Base-by-base conservation (phyloP, 139 green algal species). In the Coccomyxa sp. region DNA sequence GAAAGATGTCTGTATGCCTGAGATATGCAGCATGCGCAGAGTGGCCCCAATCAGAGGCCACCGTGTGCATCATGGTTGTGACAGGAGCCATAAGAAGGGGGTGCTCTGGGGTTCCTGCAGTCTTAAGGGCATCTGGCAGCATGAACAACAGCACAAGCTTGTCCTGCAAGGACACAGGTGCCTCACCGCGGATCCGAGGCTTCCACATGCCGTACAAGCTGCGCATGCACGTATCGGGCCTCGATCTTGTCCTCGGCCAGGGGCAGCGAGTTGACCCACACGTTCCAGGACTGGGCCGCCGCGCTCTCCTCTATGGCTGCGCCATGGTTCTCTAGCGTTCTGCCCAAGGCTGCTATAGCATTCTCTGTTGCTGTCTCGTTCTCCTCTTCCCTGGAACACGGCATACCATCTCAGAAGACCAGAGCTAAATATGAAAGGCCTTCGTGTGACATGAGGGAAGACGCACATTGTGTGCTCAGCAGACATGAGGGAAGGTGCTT, bases 351-450 rank as follows among this genome's bases (percentile, higher is more conserved):
- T 0, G 81, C 81, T 18, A 95, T 69, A 0, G 91, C 92, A 79
- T 98, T 98, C 79, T 98, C 94, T 10, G 89, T 93, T 4, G 91
- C 91, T 70, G 88, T 84, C 82, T 89, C 88, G 77, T 95, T 93
- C 54, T 93, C 87, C 2, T 93, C 82, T 29, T 69, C 77, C 36
- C 81, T 85, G 85, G 74, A 75, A 35, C 40, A 70, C 18, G 18
- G 50, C 50, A 64, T 31, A 2, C 22, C 27, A 64, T 7, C 50
- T 64, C 50, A 3, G 50, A 64, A 64, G 5, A 6, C 18, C 50
- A 64, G 27, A n/a, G n/a, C n/a, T n/a, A n/a, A n/a, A n/a, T n/a
- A n/a, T n/a, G n/a, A n/a, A n/a, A n/a, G n/a, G n/a, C n/a, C n/a
- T n/a, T n/a, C n/a, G n/a, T n/a, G n/a, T n/a, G n/a, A n/a, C n/a